A percentile compares a stretch with the other conserved stretches of the same genome.
Evolutionary conservation across 1,284 basidiomycete genomes (phyloP).

Genomic region (Pseudozyma tsukubaensis): DNA sequence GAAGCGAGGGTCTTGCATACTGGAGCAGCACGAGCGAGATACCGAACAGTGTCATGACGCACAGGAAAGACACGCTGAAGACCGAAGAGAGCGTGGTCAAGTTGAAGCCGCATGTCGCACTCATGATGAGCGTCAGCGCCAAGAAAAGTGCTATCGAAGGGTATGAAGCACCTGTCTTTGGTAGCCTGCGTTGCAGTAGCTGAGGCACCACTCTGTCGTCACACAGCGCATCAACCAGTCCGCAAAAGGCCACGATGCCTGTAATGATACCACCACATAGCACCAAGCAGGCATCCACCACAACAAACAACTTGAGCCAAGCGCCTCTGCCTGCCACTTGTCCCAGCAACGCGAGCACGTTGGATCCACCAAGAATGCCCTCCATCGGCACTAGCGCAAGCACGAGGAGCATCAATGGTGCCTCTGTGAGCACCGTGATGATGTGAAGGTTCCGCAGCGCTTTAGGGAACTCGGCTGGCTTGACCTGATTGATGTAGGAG

Average conservation of each 20-base stretch:
- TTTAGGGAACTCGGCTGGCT: conserved; percentile 45
- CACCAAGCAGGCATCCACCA: conserved; percentile 53
- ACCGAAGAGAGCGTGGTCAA: conserved; percentile 66
- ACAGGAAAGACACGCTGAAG: conserved; percentile 74
- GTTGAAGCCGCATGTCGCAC: conserved; percentile 74
- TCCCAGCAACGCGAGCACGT: conserved; percentile 48
- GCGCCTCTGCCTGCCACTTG: conserved; percentile 34
- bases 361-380: conserved; percentile 34
- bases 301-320: conserved; percentile 51
- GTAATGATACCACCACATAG: conserved; percentile 60
- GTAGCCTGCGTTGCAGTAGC: conserved; percentile 72
- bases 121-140: conserved; percentile 73
- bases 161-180: conserved; percentile 73
- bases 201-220: conserved; percentile 75
- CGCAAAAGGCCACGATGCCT: conserved; percentile 46
- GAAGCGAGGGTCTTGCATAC: conserved; percentile 76
- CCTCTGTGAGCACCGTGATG: conserved; percentile 44
- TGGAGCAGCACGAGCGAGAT: conserved; percentile 75
- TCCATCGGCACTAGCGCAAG: conserved; percentile 46
- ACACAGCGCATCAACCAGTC: conserved; percentile 41
- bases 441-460: conserved; percentile 54
- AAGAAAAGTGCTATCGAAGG: conserved; percentile 74
- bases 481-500: conserved; percentile 52
- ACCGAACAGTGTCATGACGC: conserved; percentile 77
- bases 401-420: conserved; percentile 53